Percentiles rank a stretch among this genome's conserved stretches.
phyloP scores from a whole-genome alignment of 2,329 filamentous ascomycete genomes.

The Aspergillus piperis region DNA sequence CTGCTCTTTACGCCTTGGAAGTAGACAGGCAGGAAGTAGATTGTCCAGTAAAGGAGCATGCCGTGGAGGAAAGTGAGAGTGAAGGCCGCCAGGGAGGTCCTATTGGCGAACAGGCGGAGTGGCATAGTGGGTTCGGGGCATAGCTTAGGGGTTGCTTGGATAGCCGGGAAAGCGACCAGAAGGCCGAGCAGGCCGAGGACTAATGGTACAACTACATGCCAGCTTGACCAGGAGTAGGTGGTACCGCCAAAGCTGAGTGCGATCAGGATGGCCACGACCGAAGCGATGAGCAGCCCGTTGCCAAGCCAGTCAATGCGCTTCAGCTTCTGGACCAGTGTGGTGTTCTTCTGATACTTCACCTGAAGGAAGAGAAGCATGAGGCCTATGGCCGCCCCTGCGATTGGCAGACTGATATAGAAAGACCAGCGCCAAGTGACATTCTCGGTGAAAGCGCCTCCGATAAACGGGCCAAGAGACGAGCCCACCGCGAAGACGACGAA shows the following conservation, averaged over 20 bases:
- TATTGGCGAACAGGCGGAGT: slow-evolving; percentile 46
- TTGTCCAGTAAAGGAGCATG: slow-evolving; percentile 14
- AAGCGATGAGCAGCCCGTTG: slow-evolving; percentile 28
- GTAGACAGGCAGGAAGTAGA: slow-evolving; percentile 47
- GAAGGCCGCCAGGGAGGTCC: slow-evolving; percentile 28
- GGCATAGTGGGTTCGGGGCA: slow-evolving; percentile 42
- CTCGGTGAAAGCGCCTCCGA: slow-evolving; percentile 27
- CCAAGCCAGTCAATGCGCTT: slow-evolving; percentile 31
- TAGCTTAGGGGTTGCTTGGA: slow-evolving; percentile 11
- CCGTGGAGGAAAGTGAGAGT: slow-evolving; percentile 17
- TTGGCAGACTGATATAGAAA: slow-evolving; percentile 34
- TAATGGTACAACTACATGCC: slow-evolving; percentile 28
- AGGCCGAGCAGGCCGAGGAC: slow-evolving; percentile 27
- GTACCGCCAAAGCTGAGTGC: slow-evolving; percentile 32
- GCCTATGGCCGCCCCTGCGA: slow-evolving; percentile 24
- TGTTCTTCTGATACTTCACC: slow-evolving; percentile 6
- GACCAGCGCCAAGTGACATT: slow-evolving; percentile 32
- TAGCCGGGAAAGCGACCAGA: slow-evolving; percentile 18
- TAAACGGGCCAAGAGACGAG: slow-evolving; percentile 50
- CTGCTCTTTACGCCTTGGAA: slow-evolving; percentile 45
- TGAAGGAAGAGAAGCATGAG: slow-evolving; percentile 28
- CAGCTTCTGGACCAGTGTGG: slow-evolving; percentile 9
- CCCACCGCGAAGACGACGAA: slow-evolving; percentile 35
- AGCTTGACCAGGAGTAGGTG: slow-evolving; percentile 31
- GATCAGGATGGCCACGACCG: slow-evolving; percentile 30